Evolutionary conservation across 371 early-diverging fungal species (phyloP), one percentile per base, ranked within the genome.

Genomic region (Zychaea mexicana): DNA sequence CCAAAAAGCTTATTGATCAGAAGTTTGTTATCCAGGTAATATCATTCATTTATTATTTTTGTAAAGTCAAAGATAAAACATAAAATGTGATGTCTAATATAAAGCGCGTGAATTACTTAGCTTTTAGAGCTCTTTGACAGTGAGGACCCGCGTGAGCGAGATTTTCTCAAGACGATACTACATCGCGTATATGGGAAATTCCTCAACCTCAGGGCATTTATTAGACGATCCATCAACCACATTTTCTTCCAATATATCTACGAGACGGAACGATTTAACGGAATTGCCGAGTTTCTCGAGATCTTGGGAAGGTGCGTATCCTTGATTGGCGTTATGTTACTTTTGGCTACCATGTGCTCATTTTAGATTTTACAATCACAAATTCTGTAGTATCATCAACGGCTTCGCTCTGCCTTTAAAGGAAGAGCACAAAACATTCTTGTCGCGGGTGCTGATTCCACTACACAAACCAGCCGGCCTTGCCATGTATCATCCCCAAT

Each of bases 161-260:
- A 98, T 72, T 95, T 95, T 69, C 79, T 98, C 47, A 98, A 98
- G 69, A 98, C 98, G 6, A 97, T 96, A 7, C 79, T 98, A 57
- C 98, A 98, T 75, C 81, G 98, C 30, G 91, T 98, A 21, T 98
- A 98, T 70, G 98, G 98, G 49, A 98, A 98, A 77, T 96, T 98
- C 77, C 83, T 98, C 53, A 92, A 93, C 68, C 79, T 97, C 58
- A 85, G 98, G 32, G 96, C 97, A 19, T 97, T 96, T 71, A 97
- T 98, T 62, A 86, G 98, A 31, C 78, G 92, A 64, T 94, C 96
- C 9, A 98, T 98, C 85, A 97, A 95, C 85, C 88, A 98, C 76
- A 93, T 97, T 21, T 98, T 98, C 68, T 94, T 96, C 77, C 92
- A 94, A 68, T 98, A 96, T 62, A 91, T 96, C 31, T 98, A 98